Percentiles rank a stretch among this genome's conserved stretches.
These are phyloP conservation scores for Spencermartinsiella ligniputridi DNA, from an alignment of 1,139 yeast species.

Conservation along the genomic window DNA sequence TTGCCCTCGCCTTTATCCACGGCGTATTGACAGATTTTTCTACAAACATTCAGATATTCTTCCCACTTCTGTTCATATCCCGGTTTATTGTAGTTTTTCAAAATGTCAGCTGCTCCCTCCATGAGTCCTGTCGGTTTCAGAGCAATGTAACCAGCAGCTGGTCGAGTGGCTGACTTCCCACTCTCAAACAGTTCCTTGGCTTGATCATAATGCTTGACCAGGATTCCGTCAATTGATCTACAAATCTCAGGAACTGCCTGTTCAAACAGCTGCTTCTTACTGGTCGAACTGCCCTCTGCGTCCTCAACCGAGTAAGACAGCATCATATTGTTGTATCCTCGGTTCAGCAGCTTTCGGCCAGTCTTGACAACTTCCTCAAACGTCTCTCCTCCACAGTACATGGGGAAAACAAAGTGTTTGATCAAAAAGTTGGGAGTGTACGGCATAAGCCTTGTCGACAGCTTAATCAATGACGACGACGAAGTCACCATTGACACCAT, in stretches of 20 bases:
- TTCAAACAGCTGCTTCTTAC: constrained; percentile 40
- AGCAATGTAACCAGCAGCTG: constrained; percentile 50
- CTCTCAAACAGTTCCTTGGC: constrained; percentile 26
- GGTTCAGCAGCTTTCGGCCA: constrained; percentile 57
- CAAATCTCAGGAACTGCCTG: constrained; percentile 61
- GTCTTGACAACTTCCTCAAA: constrained; percentile 64
- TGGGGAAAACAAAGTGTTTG: constrained; percentile 68
- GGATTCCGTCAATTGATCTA: constrained; percentile 60
- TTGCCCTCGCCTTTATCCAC: constrained; percentile 74
- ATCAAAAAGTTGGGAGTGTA: constrained; percentile 63
- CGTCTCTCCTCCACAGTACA: constrained; percentile 90
- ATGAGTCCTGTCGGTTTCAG: constrained; percentile 91
- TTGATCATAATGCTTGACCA: constrained; percentile 67
- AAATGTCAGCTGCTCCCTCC: constrained; percentile 68
- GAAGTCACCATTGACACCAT: constrained; percentile 34
- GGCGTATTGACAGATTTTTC: constrained; percentile 55
- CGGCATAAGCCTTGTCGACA: constrained; percentile 33
- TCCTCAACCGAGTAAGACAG: constrained; percentile 89
- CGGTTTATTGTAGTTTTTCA: constrained; percentile 56
- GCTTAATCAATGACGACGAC: constrained; percentile 29
- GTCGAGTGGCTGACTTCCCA: constrained; percentile 46
- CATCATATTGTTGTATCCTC: constrained; percentile 94
- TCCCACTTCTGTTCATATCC: constrained; percentile 54
- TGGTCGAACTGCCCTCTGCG: constrained; percentile 62
- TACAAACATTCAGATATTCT: constrained; percentile 60